These are phyloP conservation scores for Beauveria brongniartii DNA, from an alignment of 2,329 filamentous ascomycete species.

Conservation along the genomic window DNA sequence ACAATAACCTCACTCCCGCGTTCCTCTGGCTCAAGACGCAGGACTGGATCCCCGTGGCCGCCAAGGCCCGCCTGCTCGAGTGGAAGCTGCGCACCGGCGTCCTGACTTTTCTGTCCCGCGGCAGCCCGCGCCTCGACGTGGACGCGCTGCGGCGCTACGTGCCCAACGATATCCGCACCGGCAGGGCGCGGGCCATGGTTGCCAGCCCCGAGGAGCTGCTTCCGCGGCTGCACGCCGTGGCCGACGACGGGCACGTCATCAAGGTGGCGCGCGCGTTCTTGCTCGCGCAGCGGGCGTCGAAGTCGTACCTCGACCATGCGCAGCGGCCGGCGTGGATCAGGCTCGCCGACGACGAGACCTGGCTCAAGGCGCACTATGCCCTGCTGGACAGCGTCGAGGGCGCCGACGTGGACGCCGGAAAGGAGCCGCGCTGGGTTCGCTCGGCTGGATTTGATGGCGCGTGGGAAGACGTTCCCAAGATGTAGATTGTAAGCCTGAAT, in stretches of 20 bases:
- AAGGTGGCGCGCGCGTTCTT: constrained; percentile 67
- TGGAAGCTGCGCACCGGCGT: constrained; percentile 75
- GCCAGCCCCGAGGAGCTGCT: constrained; percentile 41
- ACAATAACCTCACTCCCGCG: constrained; percentile 62
- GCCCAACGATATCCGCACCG: constrained; percentile 31
- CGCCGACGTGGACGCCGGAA: constrained; percentile 14
- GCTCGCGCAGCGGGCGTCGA: constrained; percentile 48
- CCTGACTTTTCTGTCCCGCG: constrained; percentile 62
- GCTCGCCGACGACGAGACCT: constrained; percentile 48
- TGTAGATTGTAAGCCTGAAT: neutral
- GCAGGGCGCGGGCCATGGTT: constrained; percentile 24
- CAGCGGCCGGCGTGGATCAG: constrained; percentile 37
- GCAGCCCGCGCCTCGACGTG: constrained; percentile 50
- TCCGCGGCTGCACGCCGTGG: constrained; percentile 35
- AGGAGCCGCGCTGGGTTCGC: constrained; percentile 49
- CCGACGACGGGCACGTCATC: constrained; percentile 74
- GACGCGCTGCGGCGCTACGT: constrained; percentile 54
- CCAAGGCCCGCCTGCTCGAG: constrained; percentile 65
- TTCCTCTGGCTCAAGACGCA: constrained; percentile 60
- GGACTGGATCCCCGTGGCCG: constrained; percentile 49
- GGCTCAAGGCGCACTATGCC: constrained; percentile 53
- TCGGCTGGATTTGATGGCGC: constrained; percentile 56
- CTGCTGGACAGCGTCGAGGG: constrained; percentile 54
- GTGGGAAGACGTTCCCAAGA: constrained; percentile 44
- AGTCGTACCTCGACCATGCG: constrained; percentile 32